Evolutionary conservation across 768 basidiomycete genomes (phyloP).

Genomic region (Leccinum imitatum): DNA sequence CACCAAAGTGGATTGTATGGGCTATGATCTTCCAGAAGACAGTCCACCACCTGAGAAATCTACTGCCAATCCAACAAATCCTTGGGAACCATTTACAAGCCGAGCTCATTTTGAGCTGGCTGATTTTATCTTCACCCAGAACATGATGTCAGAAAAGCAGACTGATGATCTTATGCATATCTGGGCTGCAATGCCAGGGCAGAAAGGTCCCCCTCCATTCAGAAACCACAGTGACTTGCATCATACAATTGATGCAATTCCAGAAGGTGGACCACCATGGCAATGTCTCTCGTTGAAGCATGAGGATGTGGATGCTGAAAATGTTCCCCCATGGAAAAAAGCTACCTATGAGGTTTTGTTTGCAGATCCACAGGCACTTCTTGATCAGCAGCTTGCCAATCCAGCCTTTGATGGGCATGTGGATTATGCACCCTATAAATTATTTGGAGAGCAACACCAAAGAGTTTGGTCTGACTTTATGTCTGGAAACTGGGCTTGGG

Average conservation of each 20-base stretch:
- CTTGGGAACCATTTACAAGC: not conserved
- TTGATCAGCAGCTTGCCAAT: not conserved
- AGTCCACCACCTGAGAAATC: not conserved
- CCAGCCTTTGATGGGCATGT: not conserved
- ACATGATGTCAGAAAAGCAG: not conserved
- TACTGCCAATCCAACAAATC: not conserved
- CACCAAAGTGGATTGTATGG: not conserved
- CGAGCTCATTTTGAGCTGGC: not conserved
- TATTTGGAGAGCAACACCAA: not conserved
- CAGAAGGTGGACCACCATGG: not conserved
- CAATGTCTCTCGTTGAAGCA: not conserved
- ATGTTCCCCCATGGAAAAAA: not conserved
- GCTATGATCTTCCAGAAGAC: not conserved
- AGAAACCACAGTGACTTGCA: not conserved
- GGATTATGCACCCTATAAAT: not conserved
- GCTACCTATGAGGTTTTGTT: not conserved
- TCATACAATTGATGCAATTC: not conserved
- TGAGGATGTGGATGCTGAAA: not conserved
- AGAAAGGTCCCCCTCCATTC: not conserved
- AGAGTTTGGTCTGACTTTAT: not conserved
- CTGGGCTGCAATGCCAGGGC: not conserved
- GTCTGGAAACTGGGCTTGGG: not conserved
- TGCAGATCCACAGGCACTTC: not conserved
- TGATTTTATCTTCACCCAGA: not conserved
- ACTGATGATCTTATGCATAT: not conserved